Base-by-base conservation (phyloP, 768 basidiomycete genomes). In the Roridomyces roridus region DNA sequence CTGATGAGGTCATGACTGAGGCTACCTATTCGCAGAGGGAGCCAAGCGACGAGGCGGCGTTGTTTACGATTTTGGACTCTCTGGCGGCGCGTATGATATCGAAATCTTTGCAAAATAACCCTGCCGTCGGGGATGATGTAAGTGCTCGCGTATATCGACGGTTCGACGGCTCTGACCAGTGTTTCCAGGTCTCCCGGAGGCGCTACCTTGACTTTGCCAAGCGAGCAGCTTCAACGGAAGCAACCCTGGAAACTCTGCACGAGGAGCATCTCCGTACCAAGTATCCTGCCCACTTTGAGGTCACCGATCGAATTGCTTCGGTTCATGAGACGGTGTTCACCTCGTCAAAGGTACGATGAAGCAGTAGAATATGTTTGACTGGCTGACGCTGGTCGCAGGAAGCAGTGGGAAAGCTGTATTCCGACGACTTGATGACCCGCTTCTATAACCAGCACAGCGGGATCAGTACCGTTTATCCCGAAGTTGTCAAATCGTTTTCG, bases 251-350 rank as follows among this genome's bases (percentile, higher is more conserved):
- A 25, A 2, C 2, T 57, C 9, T 3, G 20, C 29, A 25, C 4
- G 2, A 48, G 8, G 8, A 45, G 14, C 1, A 20, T 17, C 24
- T 56, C 5, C 25, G 37, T 9, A 29, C 29, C 8, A 25, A 18
- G 12, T 57, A 46, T 46, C 55, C 55, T 3, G 6, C 41, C 17
- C 56, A 57, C 41, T 57, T 57, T 15, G 56, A 50, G 26, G 42
- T 57, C n/a, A 57, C 55, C 2, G 24, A 10, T 20, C 48, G 55
- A 3, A 46, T 57, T 11, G 34, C 36, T 0, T 8, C 26, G 1
- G 44, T 57, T 3, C 55, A 57, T 14, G 28, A 46, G 26, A 40
- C 49, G 15, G 56, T 57, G n/a, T 51, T 51, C n/a, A 11, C 51
- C 0, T 28, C 36, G 3, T 26, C 56, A 2, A 31, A 40, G 56